These are phyloP conservation scores for Lichenothelia convexa DNA, from an alignment of 495 filamentous ascomycete genomes.

Conservation along the genomic window DNA sequence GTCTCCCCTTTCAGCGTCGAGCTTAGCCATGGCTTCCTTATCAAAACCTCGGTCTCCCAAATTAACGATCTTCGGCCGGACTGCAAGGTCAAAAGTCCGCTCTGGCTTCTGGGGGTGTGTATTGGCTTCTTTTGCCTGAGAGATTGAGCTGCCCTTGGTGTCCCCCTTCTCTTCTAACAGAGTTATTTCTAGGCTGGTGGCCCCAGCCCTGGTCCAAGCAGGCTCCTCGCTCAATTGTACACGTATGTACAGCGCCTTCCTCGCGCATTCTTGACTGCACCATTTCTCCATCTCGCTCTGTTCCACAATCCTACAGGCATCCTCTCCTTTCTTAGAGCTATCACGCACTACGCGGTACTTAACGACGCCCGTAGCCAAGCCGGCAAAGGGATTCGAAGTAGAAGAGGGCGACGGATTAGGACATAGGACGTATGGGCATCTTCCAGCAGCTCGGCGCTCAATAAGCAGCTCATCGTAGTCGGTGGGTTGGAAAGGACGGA, in stretches of 20 bases:
- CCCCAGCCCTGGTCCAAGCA: constrained; percentile 60
- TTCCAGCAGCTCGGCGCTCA: constrained; percentile 62
- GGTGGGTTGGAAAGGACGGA: constrained; percentile 56
- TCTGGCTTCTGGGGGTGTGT: too few species aligned
- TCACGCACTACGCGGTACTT: constrained; percentile 32
- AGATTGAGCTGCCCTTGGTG: too few species aligned
- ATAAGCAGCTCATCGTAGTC: constrained; percentile 77
- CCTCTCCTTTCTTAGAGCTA: constrained; percentile 31
- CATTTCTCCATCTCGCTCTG: constrained; percentile 61
- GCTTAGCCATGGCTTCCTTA: too few species aligned
- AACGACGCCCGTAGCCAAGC: constrained; percentile 18
- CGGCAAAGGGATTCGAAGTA: too few species aligned
- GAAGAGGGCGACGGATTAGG: constrained; percentile 32
- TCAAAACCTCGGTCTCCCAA: too few species aligned
- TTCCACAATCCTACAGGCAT: constrained; percentile 37
- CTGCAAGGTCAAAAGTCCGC: too few species aligned
- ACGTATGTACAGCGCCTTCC: constrained; percentile 62
- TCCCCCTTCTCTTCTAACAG: too few species aligned
- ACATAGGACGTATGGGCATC: constrained; percentile 75
- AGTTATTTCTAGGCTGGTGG: too few species aligned
- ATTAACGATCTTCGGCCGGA: too few species aligned
- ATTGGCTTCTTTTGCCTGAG: too few species aligned
- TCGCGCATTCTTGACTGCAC: constrained; percentile 66
- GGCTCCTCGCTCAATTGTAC: constrained; percentile 68
- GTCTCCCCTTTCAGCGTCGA: too few species aligned